Conservation (phyloP, 257 asterid species). For the Lithospermum erythrorhizon region DNA sequence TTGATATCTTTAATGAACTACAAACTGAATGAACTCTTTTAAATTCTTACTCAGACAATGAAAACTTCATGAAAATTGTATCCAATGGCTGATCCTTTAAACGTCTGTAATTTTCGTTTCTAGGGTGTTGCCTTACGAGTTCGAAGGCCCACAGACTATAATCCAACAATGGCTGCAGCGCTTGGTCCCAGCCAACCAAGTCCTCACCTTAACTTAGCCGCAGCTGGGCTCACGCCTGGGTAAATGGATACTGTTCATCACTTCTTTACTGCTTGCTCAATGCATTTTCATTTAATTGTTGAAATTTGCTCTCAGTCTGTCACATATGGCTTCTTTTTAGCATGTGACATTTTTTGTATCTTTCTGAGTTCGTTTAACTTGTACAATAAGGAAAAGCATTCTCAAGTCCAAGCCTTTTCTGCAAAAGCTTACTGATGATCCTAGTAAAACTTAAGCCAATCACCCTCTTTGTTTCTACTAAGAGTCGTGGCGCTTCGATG, state of each 20-base stretch:
- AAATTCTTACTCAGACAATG: neutral
- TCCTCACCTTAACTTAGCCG: slow-evolving; percentile 72
- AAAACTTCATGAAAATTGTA: neutral
- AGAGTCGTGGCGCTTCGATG: neutral
- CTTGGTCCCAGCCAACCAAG: slow-evolving; percentile 98
- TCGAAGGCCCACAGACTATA: slow-evolving; percentile 94
- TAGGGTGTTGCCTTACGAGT: slow-evolving; percentile 99
- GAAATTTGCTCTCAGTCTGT: neutral
- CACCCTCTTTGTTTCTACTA: too few relatives aligned
- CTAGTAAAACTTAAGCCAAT: neutral
- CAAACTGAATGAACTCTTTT: neutral
- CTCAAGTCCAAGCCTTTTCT: neutral
- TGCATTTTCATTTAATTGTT: neutral
- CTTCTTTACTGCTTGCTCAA: neutral
- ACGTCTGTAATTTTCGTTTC: neutral
- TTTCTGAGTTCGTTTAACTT: too few relatives aligned
- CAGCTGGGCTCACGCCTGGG: slow-evolving; percentile 90
- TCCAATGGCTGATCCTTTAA: neutral
- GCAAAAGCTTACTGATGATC: neutral
- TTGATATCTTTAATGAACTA: neutral
- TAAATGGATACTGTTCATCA: slow-evolving; percentile 18
- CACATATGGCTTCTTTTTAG: neutral
- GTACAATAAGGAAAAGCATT: too few relatives aligned
- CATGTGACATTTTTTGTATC: neutral
- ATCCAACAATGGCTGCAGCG: slow-evolving; percentile 91